phyloP scores from a whole-genome alignment of 2,329 filamentous ascomycete species.

The Byssothecium circinans region DNA sequence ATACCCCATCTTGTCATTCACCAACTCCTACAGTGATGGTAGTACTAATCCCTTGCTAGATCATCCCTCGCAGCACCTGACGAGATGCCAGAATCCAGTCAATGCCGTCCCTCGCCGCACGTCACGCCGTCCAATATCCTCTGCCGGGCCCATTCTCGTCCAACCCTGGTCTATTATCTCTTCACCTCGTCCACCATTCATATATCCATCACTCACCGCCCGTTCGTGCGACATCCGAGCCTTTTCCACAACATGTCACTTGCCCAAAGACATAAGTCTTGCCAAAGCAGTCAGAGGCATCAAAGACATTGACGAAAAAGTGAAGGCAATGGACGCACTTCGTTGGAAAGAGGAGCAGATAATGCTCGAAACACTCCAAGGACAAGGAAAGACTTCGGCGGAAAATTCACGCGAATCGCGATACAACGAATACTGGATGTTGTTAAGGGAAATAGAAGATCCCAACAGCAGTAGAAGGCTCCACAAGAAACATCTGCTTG shows the following conservation, averaged over 20 bases:
- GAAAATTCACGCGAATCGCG: not conserved
- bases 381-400: not conserved
- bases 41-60: constrained; percentile 12
- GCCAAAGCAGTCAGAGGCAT: not conserved
- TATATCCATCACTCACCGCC: not conserved
- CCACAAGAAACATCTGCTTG: too few species aligned
- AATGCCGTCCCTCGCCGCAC: not conserved
- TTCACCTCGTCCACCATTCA: constrained; percentile 2
- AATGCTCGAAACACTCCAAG: not conserved
- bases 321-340: not conserved
- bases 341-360: not conserved
- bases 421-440: not conserved
- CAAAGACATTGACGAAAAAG: not conserved
- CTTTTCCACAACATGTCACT: not conserved
- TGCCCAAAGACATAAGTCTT: too few species aligned
- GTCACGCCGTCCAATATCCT: not conserved
- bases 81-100: not conserved
- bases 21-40: constrained; percentile 18
- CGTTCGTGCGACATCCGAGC: not conserved
- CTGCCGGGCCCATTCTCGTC: constrained; percentile 8
- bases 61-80: not conserved
- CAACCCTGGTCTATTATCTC: constrained; percentile 12
- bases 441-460: not conserved
- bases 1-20: constrained; percentile 19
- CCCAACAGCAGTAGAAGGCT: too few species aligned